A percentile compares a stretch with the other conserved stretches of the same genome.
Evolutionary conservation across 768 basidiomycete genomes (phyloP).

Genomic region (Rhizopogon sp.): DNA sequence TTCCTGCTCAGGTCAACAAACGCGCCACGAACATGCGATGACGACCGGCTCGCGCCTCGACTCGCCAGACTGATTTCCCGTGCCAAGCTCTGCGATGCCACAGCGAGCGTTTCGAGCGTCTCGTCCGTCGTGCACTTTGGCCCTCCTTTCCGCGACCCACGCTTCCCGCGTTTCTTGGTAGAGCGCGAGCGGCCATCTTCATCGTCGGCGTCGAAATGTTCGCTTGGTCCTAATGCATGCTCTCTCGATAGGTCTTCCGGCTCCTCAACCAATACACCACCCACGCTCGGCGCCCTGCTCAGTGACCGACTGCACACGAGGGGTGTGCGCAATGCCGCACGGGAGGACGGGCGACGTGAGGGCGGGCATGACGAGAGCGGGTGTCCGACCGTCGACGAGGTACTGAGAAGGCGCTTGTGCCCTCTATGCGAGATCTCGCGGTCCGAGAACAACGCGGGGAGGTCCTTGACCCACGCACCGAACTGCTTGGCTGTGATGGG

Average conservation of each 20-base stretch:
- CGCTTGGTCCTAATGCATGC: conserved; percentile 20
- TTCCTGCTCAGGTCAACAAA: conserved; percentile 20
- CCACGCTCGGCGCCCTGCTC: conserved; percentile 62
- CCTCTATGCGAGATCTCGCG: conserved; percentile 26
- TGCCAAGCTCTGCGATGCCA: conserved; percentile 76
- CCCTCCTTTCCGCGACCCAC: conserved; percentile 74
- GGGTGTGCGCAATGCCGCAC: conserved; percentile 54
- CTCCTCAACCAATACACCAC: conserved; percentile 39
- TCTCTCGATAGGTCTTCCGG: conserved; percentile 28
- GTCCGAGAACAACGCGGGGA: conserved; percentile 67
- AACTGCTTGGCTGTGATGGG: conserved; percentile 75
- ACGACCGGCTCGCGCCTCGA: conserved; percentile 34
- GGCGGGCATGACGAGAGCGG: conserved; percentile 58
- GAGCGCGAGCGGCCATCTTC: conserved; percentile 45
- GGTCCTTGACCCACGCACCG: conserved; percentile 76
- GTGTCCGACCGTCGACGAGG: conserved; percentile 57
- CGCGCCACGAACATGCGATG: conserved; percentile 28
- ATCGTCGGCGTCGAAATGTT: conserved; percentile 15
- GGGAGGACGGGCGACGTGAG: conserved; percentile 68
- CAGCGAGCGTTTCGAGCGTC: conserved; percentile 66
- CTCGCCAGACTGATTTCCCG: conserved; percentile 71
- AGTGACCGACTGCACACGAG: conserved; percentile 50
- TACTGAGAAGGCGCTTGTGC: conserved; percentile 56
- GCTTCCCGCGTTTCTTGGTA: conserved; percentile 74
- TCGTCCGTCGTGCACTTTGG: conserved; percentile 55